Percentiles rank a stretch among this genome's conserved stretches.
These are phyloP conservation scores for Pittosporum tobira DNA, from an alignment of 129 eudicot species.

Conservation along the genomic window DNA sequence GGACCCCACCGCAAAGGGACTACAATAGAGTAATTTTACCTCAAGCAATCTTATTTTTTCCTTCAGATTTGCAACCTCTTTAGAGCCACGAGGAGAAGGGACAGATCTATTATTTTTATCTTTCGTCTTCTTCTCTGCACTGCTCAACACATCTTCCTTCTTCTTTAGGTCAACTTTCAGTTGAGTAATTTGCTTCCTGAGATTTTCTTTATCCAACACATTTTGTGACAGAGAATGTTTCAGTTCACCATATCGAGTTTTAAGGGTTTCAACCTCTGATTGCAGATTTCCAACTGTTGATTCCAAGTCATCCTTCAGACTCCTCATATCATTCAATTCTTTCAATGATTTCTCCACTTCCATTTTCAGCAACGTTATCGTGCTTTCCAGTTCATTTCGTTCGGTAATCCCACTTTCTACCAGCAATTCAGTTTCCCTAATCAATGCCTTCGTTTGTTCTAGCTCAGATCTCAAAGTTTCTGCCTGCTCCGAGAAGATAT, in stretches of 20 bases:
- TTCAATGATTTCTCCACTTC: constrained; percentile 35
- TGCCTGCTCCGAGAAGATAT: constrained; percentile 16
- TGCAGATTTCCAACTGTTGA: constrained; percentile 35
- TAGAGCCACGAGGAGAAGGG: constrained; percentile 33
- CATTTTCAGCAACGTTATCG: constrained; percentile 22
- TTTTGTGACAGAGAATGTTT: constrained; percentile 31
- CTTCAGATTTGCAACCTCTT: constrained; percentile 56
- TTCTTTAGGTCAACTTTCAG: constrained; percentile 53
- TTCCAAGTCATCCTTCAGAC: constrained; percentile 44
- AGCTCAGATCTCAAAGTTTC: constrained; percentile 33
- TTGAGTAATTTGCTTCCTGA: constrained; percentile 51
- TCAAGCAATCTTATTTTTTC: constrained; percentile 64
- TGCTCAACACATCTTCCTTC: constrained; percentile 51
- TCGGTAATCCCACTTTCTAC: constrained; percentile 24
- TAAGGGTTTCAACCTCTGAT: constrained; percentile 39
- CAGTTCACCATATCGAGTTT: constrained; percentile 39
- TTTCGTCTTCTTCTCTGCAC: constrained; percentile 59
- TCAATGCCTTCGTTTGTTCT: constrained; percentile 24
- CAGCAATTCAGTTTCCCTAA: constrained; percentile 32
- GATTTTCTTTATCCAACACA: constrained; percentile 52
- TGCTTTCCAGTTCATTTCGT: constrained; percentile 32
- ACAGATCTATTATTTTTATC: constrained; percentile 36
- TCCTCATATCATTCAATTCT: constrained; percentile 34
- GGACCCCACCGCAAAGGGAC: too few species aligned
- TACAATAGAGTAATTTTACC: constrained; percentile 35